Evolutionary conservation across 2,329 filamentous ascomycete species (phyloP), one percentile per base, ranked within the genome.

Genomic region (Didymella pomorum): DNA sequence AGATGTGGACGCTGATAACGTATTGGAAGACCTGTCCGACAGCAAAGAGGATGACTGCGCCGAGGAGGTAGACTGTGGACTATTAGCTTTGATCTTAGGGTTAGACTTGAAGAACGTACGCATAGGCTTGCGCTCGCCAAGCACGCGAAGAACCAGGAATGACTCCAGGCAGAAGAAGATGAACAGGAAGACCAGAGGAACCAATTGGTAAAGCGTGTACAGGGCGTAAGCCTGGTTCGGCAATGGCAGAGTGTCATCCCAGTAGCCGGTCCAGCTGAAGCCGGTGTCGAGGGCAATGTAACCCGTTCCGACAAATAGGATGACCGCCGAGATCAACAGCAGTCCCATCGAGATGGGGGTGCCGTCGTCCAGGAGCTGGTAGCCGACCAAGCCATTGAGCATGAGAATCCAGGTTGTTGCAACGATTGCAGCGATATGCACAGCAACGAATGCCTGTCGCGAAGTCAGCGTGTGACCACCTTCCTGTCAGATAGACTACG

Each of bases 11-110:
- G 82, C 93, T 98, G 78, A 97, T 85, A 56, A 93, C 90, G 76
- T 97, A 99, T 80, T 97, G 92, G 85, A 99, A 99, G 64, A 99
- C 86, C 75, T 99, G 95, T 18, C 93, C 94, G 57, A 96, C 85
- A 25, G 92, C 93, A 75, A 99, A 99, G 16, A 97, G 83, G 2
- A 98, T 68, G 2, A 84, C 88, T 0, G 94, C 93, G 1, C 81
- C 84, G 2, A 82, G 78, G 20, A 98, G 86, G 75, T 95, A 97
- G 59, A 95, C 84, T 86, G 53, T 1, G 21, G n/a, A 21, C 4
- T 33, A 51, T 72, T 59, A 72, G 69, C 47, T 23, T 26, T 63
- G 46, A 46, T 35, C 12, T 59, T 4, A 18, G 10, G 11, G 7
- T 16, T 4, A n/a, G 0, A 20, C 20, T 16, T n/a, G 9, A 9